A percentile compares a stretch with the other conserved stretches of the same genome.
phyloP scores from a whole-genome alignment of 495 filamentous ascomycete species.

The Xanthoparmelia taractica region DNA sequence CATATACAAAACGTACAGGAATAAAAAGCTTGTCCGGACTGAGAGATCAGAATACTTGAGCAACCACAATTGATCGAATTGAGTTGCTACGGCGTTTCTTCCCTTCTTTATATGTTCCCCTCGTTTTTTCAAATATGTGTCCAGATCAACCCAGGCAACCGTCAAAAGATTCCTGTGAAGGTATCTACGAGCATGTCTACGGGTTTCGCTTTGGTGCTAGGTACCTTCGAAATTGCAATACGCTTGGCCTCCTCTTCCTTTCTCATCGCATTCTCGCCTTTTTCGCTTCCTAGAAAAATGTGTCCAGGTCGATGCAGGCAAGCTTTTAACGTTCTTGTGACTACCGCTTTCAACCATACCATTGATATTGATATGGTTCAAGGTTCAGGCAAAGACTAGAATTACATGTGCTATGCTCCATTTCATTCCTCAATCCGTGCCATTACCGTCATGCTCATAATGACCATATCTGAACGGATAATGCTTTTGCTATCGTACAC shows the following conservation, averaged over 20 bases:
- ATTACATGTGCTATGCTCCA: constrained; percentile 1
- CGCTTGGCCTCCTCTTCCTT: too few species aligned
- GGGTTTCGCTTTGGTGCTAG: not conserved
- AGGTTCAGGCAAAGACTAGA: not conserved
- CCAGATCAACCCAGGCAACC: not conserved
- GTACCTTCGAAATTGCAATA: too few species aligned
- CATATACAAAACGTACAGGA: not conserved
- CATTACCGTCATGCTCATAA: constrained; percentile 11
- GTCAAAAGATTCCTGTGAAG: not conserved
- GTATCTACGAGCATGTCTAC: not conserved
- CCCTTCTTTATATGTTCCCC: not conserved
- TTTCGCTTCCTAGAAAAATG: too few species aligned
- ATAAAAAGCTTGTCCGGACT: not conserved
- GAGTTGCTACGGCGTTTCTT: not conserved
- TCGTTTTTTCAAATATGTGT: not conserved
- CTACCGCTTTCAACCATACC: too few species aligned
- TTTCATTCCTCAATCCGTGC: constrained; percentile 1
- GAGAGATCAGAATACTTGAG: not conserved
- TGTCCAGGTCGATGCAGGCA: too few species aligned
- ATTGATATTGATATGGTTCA: not conserved
- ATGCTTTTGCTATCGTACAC: constrained; percentile 7
- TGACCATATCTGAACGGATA: constrained; percentile 5
- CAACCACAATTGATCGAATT: not conserved
- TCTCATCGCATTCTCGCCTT: too few species aligned
- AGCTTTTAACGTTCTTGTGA: too few species aligned